These are phyloP conservation scores for Botrytis squamosa DNA, from an alignment of 2,329 filamentous ascomycete genomes.

Conservation along the genomic window DNA sequence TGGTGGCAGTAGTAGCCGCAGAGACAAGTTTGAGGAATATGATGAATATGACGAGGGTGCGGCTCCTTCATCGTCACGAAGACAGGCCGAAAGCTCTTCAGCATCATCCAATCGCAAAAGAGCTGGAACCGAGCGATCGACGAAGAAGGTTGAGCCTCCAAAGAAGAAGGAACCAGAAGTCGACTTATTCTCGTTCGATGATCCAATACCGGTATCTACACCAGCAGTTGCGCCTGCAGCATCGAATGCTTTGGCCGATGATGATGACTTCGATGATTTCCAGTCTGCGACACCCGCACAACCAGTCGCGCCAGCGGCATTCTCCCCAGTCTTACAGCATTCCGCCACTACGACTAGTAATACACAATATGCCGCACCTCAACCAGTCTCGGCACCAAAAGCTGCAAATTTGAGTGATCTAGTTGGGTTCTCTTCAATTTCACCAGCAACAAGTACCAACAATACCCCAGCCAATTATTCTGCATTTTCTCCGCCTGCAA, in stretches of 20 bases:
- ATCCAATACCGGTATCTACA: constrained; percentile 55
- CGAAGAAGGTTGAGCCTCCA: constrained; percentile 65
- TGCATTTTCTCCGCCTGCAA: constrained; percentile 54
- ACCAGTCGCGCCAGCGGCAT: constrained; percentile 45
- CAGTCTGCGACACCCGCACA: constrained; percentile 72
- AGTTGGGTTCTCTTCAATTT: constrained; percentile 76
- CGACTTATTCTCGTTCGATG: constrained; percentile 91
- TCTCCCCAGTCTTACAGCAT: constrained; percentile 43
- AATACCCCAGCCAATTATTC: constrained; percentile 62
- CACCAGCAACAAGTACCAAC: constrained; percentile 62
- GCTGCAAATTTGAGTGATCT: constrained; percentile 78
- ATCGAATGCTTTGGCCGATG: constrained; percentile 46
- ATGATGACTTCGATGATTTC: constrained; percentile 98
- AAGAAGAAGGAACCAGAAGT: constrained; percentile 87
- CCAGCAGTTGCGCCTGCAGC: constrained; percentile 45
- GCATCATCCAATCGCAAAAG: constrained; percentile 36
- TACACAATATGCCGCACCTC: constrained; percentile 75
- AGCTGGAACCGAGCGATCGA: constrained; percentile 46
- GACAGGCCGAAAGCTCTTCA: constrained; percentile 33
- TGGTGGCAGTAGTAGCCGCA: constrained; percentile 44
- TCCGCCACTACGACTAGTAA: constrained; percentile 53
- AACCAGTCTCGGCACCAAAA: constrained; percentile 81
- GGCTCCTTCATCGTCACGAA: constrained; percentile 48
- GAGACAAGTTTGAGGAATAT: constrained; percentile 91
- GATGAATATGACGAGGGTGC: constrained; percentile 88